Conservation (phyloP, 1,139 yeast genomes). For the Candida mesenterica region DNA sequence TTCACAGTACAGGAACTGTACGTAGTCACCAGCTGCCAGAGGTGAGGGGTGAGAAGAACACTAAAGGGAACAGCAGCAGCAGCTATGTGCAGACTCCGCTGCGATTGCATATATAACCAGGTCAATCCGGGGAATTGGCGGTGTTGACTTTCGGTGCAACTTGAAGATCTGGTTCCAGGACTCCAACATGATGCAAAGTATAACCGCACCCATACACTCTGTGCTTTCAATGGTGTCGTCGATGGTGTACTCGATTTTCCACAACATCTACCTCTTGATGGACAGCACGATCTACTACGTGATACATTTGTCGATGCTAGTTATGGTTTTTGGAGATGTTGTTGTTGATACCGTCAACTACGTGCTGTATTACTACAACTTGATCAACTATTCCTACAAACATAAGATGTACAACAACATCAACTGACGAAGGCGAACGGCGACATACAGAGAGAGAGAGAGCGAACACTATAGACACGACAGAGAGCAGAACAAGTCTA, state of each 20-base stretch:
- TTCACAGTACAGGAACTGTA: no score
- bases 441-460: no score
- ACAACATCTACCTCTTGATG: constrained; percentile 17
- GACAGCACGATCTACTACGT: constrained; percentile 30
- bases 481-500: no score
- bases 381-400: constrained; percentile 25
- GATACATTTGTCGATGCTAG: constrained; percentile 27
- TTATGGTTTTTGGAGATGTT: constrained; percentile 25
- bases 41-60: no score
- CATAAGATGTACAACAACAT: constrained; percentile 33
- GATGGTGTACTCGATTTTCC: constrained; percentile 8
- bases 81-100: no score
- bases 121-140: no score
- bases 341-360: constrained; percentile 22
- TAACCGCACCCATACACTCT: neutral
- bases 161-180: no score
- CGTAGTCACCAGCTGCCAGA: no score
- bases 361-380: constrained; percentile 21
- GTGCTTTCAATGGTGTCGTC: neutral
- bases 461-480: no score
- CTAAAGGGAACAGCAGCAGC: no score
- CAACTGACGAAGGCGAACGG: constrained; percentile 17
- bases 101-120: no score
- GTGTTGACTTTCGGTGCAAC: no score
- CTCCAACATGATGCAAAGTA: neutral